Evolutionary conservation across 169 alveolate genomes (phyloP).

Genomic region (Plasmodium cynomolgi): DNA sequence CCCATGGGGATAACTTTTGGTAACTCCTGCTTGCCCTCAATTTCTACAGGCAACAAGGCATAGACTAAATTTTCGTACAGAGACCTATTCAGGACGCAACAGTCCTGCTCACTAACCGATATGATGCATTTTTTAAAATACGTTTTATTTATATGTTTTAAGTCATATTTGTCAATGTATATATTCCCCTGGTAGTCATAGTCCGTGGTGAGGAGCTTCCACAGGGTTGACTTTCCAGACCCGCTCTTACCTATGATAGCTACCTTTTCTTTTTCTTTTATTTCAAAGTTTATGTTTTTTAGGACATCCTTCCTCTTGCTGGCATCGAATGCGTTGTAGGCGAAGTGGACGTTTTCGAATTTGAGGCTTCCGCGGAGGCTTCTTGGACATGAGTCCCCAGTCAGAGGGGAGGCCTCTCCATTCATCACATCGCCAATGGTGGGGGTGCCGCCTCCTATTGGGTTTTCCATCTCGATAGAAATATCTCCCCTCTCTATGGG

Average conservation of each 20-base stretch:
- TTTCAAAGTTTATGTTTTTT: slow-evolving; percentile 77
- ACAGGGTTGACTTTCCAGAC: slow-evolving; percentile 81
- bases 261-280: slow-evolving; percentile 80
- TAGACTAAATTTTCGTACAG: slow-evolving; percentile 48
- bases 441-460: neutral
- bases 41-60: slow-evolving; percentile 14
- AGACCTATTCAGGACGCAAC: slow-evolving; percentile 36
- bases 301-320: slow-evolving; percentile 75
- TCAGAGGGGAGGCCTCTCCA: neutral
- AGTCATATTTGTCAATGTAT: slow-evolving; percentile 26
- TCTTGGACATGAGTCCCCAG: neutral
- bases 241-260: slow-evolving; percentile 87
- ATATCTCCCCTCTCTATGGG: neutral
- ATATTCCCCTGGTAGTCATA: slow-evolving; percentile 49
- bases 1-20: neutral
- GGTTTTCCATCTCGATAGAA: neutral
- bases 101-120: slow-evolving; percentile 65
- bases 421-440: neutral
- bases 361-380: slow-evolving; percentile 14
- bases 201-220: slow-evolving; percentile 68
- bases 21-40: neutral
- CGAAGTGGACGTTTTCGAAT: slow-evolving; percentile 30
- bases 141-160: slow-evolving; percentile 11
- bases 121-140: slow-evolving; percentile 48
- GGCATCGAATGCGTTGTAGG: slow-evolving; percentile 14